These are phyloP conservation scores for Sanghuangporus baumii DNA, from an alignment of 1,284 basidiomycete species.

Conservation along the genomic window DNA sequence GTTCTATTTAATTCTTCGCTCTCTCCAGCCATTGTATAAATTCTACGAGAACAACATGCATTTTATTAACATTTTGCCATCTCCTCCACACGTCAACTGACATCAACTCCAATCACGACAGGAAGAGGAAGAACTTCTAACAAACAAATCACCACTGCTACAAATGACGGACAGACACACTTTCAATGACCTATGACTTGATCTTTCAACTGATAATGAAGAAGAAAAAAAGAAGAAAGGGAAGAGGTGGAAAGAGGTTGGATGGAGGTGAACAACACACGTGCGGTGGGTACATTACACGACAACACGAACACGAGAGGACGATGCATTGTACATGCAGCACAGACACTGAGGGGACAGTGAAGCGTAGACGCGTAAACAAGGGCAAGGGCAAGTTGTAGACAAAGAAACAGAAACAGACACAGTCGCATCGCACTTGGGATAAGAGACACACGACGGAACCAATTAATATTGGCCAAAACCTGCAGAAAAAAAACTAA, in stretches of 20 bases:
- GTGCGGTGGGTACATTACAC: slow-evolving; percentile 6
- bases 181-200: slow-evolving; percentile 1
- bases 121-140: neutral
- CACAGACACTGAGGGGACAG: slow-evolving; percentile 2
- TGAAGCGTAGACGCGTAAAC: too few species aligned
- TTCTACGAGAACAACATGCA: neutral
- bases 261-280: slow-evolving; percentile 2
- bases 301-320: neutral
- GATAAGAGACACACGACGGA: too few species aligned
- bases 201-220: slow-evolving; percentile 4
- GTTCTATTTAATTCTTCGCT: neutral
- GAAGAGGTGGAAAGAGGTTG: neutral
- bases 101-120: neutral
- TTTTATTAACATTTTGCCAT: neutral
- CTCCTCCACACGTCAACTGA: neutral
- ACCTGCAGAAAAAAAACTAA: too few species aligned
- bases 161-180: neutral
- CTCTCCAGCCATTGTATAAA: neutral
- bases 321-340: slow-evolving; percentile 9
- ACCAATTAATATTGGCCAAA: too few species aligned
- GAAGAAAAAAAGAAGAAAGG: neutral
- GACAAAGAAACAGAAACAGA: neutral
- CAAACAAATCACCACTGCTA: neutral
- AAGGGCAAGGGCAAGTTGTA: neutral
- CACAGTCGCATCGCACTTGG: too few species aligned